Base-by-base conservation (phyloP, 1,284 basidiomycete species). In the Stereum hirsutum region DNA sequence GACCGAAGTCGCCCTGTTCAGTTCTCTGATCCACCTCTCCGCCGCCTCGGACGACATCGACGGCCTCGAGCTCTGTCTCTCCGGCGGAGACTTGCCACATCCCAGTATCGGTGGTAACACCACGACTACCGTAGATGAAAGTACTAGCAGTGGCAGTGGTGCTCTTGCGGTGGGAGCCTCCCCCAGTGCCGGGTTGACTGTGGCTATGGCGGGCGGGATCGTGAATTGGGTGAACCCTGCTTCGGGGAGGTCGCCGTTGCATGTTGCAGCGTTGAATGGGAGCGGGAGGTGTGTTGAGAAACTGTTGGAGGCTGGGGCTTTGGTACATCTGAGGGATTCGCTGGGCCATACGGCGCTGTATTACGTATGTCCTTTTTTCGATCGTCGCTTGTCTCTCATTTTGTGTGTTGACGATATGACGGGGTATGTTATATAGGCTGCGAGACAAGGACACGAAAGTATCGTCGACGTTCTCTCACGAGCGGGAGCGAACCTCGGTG, bases 271-370 rank as follows among this genome's bases (percentile, higher is more conserved):
- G 31, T 59, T 92, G 28, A 80, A 82, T 41, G 88, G 87, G 0
- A 74, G 74, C 48, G 50, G 62, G 1, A 60, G 58, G 5, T 75
- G 78, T 40, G 75, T 82, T 21, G 64, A 70, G 25, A 55, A 75
- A 28, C 65, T 96, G 26, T 68, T 96, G 26, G 69, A 78, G 46
- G 77, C 78, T 1, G 92, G 92, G 2, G 89, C 89, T 2, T 70
- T 89, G n/a, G 91, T 96, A 8, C 92, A 95, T 60, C 66, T 85
- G 7, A 72, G 89, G 34, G 88, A 92, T 54, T 59, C 63, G 3
- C 66, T 88, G 32, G 89, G 87, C 1, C 90, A 93, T 54, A 91
- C 90, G 12, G 75, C 90, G 5, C 61, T 89, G 19, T 89, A 89
- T 59, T 85, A 89, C 61, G 85, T 82, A 51, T 52, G 76, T 57